phyloP scores from a whole-genome alignment of 2,329 filamentous ascomycete genomes.

The Emmonsia crescens region DNA sequence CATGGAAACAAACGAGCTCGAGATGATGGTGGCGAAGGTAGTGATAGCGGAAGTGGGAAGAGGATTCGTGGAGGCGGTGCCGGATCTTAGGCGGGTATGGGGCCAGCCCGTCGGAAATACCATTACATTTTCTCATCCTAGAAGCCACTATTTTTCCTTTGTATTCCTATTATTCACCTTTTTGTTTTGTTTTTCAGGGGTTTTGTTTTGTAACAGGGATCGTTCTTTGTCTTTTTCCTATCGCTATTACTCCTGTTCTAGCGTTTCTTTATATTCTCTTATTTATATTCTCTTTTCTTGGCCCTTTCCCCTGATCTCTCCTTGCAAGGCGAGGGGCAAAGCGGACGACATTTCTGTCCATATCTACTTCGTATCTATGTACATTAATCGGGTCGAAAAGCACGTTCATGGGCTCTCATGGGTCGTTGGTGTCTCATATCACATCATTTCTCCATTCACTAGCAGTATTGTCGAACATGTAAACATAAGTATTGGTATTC shows the following conservation, averaged over 20 bases:
- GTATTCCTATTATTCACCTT: constrained; percentile 4
- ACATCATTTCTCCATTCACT: not conserved
- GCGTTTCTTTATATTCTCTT: not conserved
- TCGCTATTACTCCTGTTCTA: not conserved
- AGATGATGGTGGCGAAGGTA: constrained; percentile 38
- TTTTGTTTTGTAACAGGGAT: not conserved
- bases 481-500: not conserved
- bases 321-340: not conserved
- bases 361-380: not conserved
- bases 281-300: not conserved
- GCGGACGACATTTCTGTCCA: not conserved
- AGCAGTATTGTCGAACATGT: not conserved
- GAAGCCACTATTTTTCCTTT: constrained; percentile 5
- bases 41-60: constrained; percentile 33
- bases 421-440: not conserved
- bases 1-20: constrained; percentile 46
- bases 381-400: constrained; percentile 3
- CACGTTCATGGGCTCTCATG: not conserved
- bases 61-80: constrained; percentile 34
- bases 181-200: not conserved
- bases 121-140: constrained; percentile 13
- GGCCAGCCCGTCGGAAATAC: constrained; percentile 11
- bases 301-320: not conserved
- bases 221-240: not conserved
- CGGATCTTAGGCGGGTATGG: constrained; percentile 9